These are phyloP conservation scores for Rhododendron ovatum DNA, from an alignment of 148 eudicot genomes.

Conservation along the genomic window DNA sequence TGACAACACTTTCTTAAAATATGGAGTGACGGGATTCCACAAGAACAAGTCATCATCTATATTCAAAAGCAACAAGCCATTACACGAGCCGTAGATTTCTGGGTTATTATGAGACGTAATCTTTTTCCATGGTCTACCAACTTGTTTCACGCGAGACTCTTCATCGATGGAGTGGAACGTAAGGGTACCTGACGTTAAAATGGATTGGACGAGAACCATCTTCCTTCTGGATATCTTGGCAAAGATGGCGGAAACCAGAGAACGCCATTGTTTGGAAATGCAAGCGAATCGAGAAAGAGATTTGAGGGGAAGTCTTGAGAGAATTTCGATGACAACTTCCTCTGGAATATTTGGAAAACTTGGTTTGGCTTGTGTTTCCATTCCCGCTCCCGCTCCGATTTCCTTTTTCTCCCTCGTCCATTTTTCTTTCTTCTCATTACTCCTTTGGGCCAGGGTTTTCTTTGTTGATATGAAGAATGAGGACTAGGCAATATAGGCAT, in stretches of 20 bases:
- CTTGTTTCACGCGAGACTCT: no score
- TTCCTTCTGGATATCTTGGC: neutral
- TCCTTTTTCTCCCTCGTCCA: neutral
- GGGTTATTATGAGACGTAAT: no score
- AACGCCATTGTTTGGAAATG: neutral
- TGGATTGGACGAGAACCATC: no score
- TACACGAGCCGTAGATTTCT: no score
- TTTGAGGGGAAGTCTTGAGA: slow-evolving; percentile 3
- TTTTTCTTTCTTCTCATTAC: neutral
- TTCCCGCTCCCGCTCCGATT: neutral
- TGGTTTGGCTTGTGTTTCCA: neutral
- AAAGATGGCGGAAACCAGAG: neutral
- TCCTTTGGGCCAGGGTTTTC: neutral
- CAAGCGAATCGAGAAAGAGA: neutral
- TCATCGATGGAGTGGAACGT: no score
- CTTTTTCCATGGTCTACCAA: no score
- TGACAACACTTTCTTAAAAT: no score
- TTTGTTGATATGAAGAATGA: neutral
- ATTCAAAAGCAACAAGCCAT: no score
- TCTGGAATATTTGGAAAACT: neutral
- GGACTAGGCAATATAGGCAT: neutral
- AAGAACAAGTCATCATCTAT: no score
- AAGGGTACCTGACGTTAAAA: no score
- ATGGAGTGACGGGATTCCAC: no score
- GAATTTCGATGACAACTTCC: neutral